Percentiles rank a stretch among this genome's conserved stretches.
Evolutionary conservation across 768 basidiomycete genomes (phyloP).

Genomic region (Pisolithus albus): DNA sequence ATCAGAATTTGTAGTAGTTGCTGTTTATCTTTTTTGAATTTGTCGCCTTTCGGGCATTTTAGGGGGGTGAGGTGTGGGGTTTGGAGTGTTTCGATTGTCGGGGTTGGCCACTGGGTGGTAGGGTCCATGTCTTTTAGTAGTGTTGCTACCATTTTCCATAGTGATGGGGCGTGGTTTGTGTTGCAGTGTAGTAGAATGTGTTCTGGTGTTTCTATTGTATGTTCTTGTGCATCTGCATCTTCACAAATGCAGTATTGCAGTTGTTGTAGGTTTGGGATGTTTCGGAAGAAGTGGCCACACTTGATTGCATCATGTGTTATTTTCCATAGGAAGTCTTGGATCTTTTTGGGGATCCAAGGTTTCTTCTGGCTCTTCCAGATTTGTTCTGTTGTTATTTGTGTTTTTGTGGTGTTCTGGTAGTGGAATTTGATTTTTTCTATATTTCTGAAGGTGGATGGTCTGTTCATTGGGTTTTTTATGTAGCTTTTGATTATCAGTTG

Average conservation of each 20-base stretch:
- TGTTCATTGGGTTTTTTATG: too few relatives aligned
- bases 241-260: background rate
- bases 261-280: background rate
- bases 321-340: background rate
- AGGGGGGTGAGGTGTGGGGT: too few relatives aligned
- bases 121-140: background rate
- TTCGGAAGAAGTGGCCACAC: background rate
- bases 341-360: background rate
- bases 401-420: too few relatives aligned
- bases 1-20: background rate
- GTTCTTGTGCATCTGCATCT: background rate
- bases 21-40: background rate
- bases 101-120: too few relatives aligned
- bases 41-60: too few relatives aligned
- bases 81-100: too few relatives aligned
- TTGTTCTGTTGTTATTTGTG: background rate
- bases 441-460: too few relatives aligned
- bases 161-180: background rate
- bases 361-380: background rate
- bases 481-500: too few relatives aligned
- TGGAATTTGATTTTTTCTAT: too few relatives aligned
- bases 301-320: background rate
- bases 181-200: background rate
- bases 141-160: background rate
- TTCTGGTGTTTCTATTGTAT: background rate